Conservation (phyloP, 1,139 yeast species). For the Yamadazyma dendronema region DNA sequence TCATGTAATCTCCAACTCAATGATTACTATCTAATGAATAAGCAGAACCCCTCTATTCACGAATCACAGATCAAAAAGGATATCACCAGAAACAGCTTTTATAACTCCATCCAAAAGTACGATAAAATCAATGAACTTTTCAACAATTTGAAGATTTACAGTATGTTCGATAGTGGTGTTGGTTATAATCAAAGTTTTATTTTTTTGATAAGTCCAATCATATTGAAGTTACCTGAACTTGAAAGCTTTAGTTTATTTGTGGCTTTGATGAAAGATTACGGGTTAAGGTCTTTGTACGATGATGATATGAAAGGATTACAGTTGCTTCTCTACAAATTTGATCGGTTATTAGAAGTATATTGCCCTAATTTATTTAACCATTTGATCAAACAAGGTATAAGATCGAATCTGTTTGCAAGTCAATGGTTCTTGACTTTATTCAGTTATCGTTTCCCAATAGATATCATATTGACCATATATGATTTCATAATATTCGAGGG, state of each 20-base stretch:
- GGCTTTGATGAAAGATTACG: constrained; percentile 80
- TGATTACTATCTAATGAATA: constrained; percentile 59
- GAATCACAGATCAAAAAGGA: constrained; percentile 81
- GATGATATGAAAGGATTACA: constrained; percentile 96
- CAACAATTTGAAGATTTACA: constrained; percentile 79
- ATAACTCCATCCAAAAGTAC: constrained; percentile 56
- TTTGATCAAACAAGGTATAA: constrained; percentile 77
- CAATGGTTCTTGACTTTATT: constrained; percentile 96
- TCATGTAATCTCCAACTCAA: constrained; percentile 74
- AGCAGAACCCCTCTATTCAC: constrained; percentile 56
- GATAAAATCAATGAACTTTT: constrained; percentile 57
- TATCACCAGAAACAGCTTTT: constrained; percentile 79
- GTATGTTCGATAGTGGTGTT: constrained; percentile 84
- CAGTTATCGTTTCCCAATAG: constrained; percentile 89
- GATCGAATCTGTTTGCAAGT: constrained; percentile 90
- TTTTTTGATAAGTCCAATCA: constrained; percentile 79
- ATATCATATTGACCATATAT: constrained; percentile 75
- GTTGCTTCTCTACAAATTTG: constrained; percentile 82
- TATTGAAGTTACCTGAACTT: constrained; percentile 76
- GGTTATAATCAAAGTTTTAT: constrained; percentile 99
- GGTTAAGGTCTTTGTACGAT: constrained; percentile 69
- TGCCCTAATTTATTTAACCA: constrained; percentile 73
- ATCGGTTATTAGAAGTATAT: constrained; percentile 69
- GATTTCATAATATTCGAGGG: constrained; percentile 91
- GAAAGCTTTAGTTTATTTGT: constrained; percentile 85